Evolutionary conservation across 2,329 filamentous ascomycete genomes (phyloP), one percentile per base, ranked within the genome.

Genomic region (Pyrenophora graminea): DNA sequence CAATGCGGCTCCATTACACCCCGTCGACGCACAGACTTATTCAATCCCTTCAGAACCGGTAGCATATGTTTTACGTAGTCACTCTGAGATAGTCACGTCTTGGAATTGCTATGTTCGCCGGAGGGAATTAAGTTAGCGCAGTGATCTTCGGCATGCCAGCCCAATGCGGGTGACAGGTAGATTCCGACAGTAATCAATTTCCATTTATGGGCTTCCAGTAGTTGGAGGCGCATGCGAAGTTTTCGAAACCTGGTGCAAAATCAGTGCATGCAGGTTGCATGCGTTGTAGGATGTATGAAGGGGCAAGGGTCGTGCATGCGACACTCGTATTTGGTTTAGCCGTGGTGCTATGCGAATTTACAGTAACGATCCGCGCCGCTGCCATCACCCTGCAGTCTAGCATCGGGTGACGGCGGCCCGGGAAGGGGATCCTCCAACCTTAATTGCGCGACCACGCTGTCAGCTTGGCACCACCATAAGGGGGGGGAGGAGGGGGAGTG

Each of bases 241-340:
- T 45, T 60, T 50, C 40, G 48, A 47, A 48, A 48, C 49, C 49
- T 37, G 48, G 48, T 51, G 39, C 43, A 48, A 33, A 46, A 41
- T 47, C 30, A 50, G 31, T 54, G 30, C 55, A 53, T 54, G 47
- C 44, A 45, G 36, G 21, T 39, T 39, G 41, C 47, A 56, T 46
- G 45, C 32, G 39, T 31, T 39, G 43, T 38, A 55, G 38, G 32
- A 18, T 31, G 37, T 54, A 33, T 45, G 38, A 45, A 31, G 42
- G n/a, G 55, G 53, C 39, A 53, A 53, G 56, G 52, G 53, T 57
- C 52, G 54, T 53, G 51, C 55, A 54, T 61, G 54, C 46, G 53
- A 30, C 21, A 46, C 51, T 60, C 51, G 59, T 61, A 58, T 64
- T 48, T 54, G 55, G 50, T 62, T 67, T 64, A 66, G 36, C 64